A percentile compares a stretch with the other conserved stretches of the same genome.
Evolutionary conservation across 1,139 yeast species (phyloP).

Genomic region (Debaryomyces robertsiae): DNA sequence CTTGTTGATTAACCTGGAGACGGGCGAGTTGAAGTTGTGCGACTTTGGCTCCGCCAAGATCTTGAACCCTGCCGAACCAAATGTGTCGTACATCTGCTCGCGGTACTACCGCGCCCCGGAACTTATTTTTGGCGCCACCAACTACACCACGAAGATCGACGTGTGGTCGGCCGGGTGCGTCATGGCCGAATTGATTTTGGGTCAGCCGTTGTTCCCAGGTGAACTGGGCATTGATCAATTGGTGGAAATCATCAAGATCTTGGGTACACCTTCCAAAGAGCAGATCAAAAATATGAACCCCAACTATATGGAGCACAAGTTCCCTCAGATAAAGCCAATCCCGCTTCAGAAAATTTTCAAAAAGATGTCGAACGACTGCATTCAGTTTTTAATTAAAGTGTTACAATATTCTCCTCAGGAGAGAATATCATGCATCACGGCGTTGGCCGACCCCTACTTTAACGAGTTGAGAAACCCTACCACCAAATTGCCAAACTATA

Average conservation of each 20-base stretch:
- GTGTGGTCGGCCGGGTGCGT: constrained; percentile 99
- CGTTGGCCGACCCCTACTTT: constrained; percentile 71
- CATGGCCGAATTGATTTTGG: constrained; percentile 92
- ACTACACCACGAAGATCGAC: constrained; percentile 95
- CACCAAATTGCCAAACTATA: constrained; percentile 57
- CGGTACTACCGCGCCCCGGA: constrained; percentile 96
- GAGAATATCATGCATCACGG: constrained; percentile 70
- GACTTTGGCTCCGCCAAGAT: constrained; percentile 99
- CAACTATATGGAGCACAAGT: constrained; percentile 94
- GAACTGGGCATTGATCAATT: constrained; percentile 97
- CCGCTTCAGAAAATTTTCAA: constrained; percentile 85
- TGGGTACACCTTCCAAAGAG: constrained; percentile 93
- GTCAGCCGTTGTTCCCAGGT: constrained; percentile 97
- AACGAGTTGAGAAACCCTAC: constrained; percentile 66
- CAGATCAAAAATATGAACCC: constrained; percentile 96
- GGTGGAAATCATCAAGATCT: constrained; percentile 92
- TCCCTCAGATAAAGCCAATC: constrained; percentile 94
- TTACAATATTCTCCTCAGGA: constrained; percentile 77
- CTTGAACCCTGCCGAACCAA: constrained; percentile 85
- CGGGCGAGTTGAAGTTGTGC: constrained; percentile 85
- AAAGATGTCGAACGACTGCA: constrained; percentile 60
- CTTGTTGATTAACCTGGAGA: constrained; percentile 80
- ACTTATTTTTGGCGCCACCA: constrained; percentile 86
- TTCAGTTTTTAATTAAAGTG: constrained; percentile 59
- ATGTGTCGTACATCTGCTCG: constrained; percentile 94